A percentile compares a stretch with the other conserved stretches of the same genome.
Evolutionary conservation across 129 eudicot genomes (phyloP).

Genomic region (Tagetes erecta): DNA sequence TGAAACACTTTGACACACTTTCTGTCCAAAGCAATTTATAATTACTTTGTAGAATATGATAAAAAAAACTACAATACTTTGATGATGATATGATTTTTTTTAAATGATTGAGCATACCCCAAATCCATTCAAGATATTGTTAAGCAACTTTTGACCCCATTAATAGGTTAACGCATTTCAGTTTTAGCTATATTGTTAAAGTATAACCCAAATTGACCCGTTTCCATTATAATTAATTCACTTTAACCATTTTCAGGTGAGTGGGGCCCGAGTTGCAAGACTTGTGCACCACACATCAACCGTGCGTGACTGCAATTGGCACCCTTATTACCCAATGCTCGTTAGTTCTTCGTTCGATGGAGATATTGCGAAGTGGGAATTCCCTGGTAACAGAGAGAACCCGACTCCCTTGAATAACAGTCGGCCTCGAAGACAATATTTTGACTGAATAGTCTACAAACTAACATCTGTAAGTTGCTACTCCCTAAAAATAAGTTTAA

Average conservation of each 20-base stretch:
- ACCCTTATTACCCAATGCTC: conserved; percentile 79
- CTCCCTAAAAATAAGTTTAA: not conserved
- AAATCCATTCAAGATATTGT: not conserved
- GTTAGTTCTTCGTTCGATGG: conserved; percentile 96
- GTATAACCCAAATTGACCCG: not conserved
- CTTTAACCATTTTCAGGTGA: conserved; percentile 46
- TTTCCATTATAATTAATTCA: not conserved
- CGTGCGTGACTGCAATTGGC: conserved; percentile 93
- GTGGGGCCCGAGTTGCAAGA: conserved; percentile 64
- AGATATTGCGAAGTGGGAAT: conserved; percentile 79
- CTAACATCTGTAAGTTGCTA: conserved; percentile 11
- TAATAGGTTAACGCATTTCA: not conserved
- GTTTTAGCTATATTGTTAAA: not conserved
- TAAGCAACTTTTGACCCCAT: not conserved
- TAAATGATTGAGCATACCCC: too few species aligned
- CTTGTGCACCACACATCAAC: conserved; percentile 76
- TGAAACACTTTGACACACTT: not conserved
- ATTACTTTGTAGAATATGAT: not conserved
- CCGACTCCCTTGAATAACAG: conserved; percentile 26
- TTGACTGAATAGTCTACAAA: conserved; percentile 17
- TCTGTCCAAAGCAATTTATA: not conserved
- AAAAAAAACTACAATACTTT: not conserved
- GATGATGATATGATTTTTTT: not conserved
- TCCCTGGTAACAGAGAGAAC: conserved; percentile 53
- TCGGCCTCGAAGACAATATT: conserved; percentile 36